Conservation (phyloP, 2,329 filamentous ascomycete genomes). For the Neoscytalidium dimidiatum region DNA sequence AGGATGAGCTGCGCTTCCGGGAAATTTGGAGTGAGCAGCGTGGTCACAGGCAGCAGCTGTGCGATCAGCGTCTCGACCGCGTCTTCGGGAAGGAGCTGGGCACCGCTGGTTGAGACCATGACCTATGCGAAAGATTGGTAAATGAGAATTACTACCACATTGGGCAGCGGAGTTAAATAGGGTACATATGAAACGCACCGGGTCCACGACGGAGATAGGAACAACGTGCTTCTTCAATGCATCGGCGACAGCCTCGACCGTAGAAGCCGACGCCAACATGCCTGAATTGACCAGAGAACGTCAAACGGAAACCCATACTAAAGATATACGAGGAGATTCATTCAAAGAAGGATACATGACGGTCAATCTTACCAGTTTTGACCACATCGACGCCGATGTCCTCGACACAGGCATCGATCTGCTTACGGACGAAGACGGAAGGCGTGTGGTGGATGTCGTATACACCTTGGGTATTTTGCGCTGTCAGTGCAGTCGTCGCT, state of each 20-base stretch:
- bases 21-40: conserved; percentile 74
- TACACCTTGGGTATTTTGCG: conserved; percentile 88
- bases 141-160: neutral
- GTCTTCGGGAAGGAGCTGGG: conserved; percentile 64
- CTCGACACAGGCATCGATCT: conserved; percentile 80
- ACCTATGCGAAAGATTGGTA: conserved; percentile 57
- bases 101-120: conserved; percentile 86
- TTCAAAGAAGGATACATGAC: neutral
- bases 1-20: conserved; percentile 72
- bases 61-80: conserved; percentile 64
- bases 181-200: conserved; percentile 55
- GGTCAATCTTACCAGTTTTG: conserved; percentile 71
- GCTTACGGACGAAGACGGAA: conserved; percentile 74
- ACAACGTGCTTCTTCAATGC: conserved; percentile 62
- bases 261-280: conserved; percentile 77
- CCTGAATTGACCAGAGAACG: conserved; percentile 50
- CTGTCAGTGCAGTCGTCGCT: conserved; percentile 91
- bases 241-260: conserved; percentile 68
- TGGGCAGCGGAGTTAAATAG: neutral
- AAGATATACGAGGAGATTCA: neutral
- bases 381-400: conserved; percentile 89
- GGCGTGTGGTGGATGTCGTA: conserved; percentile 79
- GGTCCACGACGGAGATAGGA: conserved; percentile 68
- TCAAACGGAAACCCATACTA: conserved; percentile 16
- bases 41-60: conserved; percentile 65